Conservation (phyloP, 78 protist species). For the Dictyostelium capitatum region DNA sequence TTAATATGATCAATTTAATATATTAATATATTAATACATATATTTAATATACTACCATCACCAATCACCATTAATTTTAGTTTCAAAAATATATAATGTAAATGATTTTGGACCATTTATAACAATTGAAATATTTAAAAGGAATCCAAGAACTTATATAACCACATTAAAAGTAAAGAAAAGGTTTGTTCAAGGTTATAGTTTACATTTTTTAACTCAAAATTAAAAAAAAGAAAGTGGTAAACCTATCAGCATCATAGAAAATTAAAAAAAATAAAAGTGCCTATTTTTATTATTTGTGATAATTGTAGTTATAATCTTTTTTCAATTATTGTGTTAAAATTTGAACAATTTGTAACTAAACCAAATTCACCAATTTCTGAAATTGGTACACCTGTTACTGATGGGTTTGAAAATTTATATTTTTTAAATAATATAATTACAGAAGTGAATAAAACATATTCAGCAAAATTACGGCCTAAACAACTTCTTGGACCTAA, state of each 20-base stretch:
- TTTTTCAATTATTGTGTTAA: not conserved
- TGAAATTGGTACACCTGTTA: not conserved
- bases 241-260: not conserved
- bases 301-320: not conserved
- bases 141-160: slow-evolving; percentile 1
- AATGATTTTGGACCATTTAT: slow-evolving; percentile 9
- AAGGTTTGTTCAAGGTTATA: not conserved
- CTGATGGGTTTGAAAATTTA: not conserved
- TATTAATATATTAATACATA: too few relatives aligned
- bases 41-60: too few relatives aligned
- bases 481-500: slow-evolving; percentile 14
- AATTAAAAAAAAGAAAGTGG: not conserved
- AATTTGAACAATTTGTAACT: not conserved
- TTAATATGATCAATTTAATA: too few relatives aligned
- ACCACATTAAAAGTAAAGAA: slow-evolving; percentile 10
- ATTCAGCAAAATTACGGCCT: slow-evolving; percentile 7
- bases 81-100: not conserved
- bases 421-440: not conserved
- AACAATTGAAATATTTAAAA: not conserved
- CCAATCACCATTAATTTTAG: too few relatives aligned
- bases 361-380: slow-evolving; percentile 8
- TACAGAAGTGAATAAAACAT: not conserved
- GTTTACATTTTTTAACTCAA: slow-evolving; percentile 4
- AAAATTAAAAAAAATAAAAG: too few relatives aligned
- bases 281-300: not conserved